These are phyloP conservation scores for Lactarius quietus DNA, from an alignment of 768 basidiomycete species.

Conservation along the genomic window DNA sequence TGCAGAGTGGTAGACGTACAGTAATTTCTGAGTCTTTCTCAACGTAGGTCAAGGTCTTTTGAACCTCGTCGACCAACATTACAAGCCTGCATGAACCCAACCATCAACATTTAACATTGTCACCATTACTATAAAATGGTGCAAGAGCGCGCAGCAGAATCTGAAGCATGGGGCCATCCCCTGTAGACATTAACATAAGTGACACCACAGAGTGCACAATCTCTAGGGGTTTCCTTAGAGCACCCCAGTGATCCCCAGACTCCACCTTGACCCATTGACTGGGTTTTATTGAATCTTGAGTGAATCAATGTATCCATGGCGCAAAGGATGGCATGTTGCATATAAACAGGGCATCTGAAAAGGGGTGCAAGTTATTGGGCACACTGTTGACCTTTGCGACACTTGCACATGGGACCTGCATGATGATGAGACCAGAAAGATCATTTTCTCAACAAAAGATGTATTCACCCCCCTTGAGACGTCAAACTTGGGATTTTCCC, in stretches of 20 bases:
- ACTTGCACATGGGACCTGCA: neutral
- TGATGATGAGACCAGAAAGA: neutral
- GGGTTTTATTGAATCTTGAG: neutral
- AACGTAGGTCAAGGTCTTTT: neutral
- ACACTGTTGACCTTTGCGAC: neutral
- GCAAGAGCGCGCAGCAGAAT: neutral
- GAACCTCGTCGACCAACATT: neutral
- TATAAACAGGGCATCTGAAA: neutral
- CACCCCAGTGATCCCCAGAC: neutral
- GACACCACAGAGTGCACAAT: neutral
- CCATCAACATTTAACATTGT: neutral
- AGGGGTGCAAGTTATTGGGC: neutral
- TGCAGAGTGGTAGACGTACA: neutral
- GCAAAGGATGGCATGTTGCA: neutral
- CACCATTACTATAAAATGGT: neutral
- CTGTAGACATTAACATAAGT: neutral
- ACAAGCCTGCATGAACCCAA: neutral
- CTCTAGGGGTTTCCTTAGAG: neutral
- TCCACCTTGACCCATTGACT: neutral
- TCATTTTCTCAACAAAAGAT: neutral
- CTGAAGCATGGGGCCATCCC: neutral
- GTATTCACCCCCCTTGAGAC: fast-evolving
- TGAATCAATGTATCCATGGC: neutral
- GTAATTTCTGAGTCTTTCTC: neutral
- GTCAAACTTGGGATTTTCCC: neutral